Evolutionary conservation across 805 yeast genomes (phyloP).

Genomic region (Maudiozyma pseudohumilis): DNA sequence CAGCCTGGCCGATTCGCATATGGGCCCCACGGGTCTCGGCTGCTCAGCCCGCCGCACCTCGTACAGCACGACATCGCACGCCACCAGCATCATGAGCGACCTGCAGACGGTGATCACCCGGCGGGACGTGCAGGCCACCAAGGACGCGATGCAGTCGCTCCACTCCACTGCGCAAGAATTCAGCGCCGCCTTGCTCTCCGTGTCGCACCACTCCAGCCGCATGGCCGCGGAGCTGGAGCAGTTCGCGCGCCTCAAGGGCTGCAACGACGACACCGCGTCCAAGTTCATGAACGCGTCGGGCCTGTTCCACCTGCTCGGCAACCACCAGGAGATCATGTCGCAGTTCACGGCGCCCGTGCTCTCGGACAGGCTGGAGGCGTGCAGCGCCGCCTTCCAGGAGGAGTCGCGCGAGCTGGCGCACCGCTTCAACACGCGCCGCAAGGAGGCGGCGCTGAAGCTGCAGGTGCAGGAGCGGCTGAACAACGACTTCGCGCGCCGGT

Average conservation of each 20-base stretch:
- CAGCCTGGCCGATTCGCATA: too few species aligned
- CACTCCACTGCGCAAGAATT: slow-evolving; percentile 38
- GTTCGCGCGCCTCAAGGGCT: slow-evolving; percentile 52
- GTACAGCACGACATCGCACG: slow-evolving; percentile 37
- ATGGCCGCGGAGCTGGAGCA: slow-evolving; percentile 64
- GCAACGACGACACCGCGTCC: slow-evolving; percentile 44
- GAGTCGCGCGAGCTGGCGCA: slow-evolving; percentile 40
- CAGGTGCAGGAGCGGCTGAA: slow-evolving; percentile 54
- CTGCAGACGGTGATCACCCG: slow-evolving; percentile 51
- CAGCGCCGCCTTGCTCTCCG: slow-evolving; percentile 31
- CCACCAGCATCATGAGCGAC: slow-evolving; percentile 39
- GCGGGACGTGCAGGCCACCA: slow-evolving; percentile 45
- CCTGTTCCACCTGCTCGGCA: slow-evolving; percentile 62
- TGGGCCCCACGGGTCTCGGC: too few species aligned
- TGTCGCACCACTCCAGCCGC: slow-evolving; percentile 51
- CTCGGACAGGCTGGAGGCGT: slow-evolving; percentile 40
- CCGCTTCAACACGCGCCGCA: slow-evolving; percentile 44
- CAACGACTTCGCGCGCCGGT: slow-evolving; percentile 45
- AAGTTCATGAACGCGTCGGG: slow-evolving; percentile 69
- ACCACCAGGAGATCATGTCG: slow-evolving; percentile 65
- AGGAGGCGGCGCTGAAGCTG: slow-evolving; percentile 41
- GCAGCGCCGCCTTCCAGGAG: slow-evolving; percentile 36
- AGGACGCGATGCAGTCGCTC: slow-evolving; percentile 40
- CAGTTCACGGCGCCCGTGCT: slow-evolving; percentile 45
- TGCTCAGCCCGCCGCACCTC: too few species aligned